Evolutionary conservation across 176 grass and related monocot species (phyloP).

Genomic region (Eremochloa ophiuroides): DNA sequence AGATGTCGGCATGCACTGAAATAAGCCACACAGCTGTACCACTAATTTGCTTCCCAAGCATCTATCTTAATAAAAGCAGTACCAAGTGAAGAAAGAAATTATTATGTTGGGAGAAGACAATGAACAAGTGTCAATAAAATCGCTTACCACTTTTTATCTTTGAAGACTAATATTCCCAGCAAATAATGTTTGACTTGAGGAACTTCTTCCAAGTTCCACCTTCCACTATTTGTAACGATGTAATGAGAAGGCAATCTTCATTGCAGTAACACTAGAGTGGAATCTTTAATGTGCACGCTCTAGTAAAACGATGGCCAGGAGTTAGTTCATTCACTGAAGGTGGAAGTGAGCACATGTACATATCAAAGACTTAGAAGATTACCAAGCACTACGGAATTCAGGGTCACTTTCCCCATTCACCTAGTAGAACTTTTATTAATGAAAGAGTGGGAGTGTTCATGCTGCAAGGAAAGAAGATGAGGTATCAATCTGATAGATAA

Average conservation of each 20-base stretch:
- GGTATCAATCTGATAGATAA: conserved; percentile 35
- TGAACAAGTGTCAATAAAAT: conserved; percentile 33
- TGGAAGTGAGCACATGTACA: not conserved
- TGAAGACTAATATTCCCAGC: conserved; percentile 32
- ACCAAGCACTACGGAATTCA: conserved; percentile 11
- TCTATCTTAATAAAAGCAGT: conserved; percentile 32
- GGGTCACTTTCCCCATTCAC: conserved; percentile 28
- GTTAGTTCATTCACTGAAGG: not conserved
- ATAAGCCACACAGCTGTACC: conserved; percentile 59
- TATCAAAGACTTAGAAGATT: conserved; percentile 11
- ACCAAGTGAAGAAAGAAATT: conserved; percentile 13
- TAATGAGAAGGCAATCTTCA: conserved; percentile 4
- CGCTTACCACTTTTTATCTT: conserved; percentile 24
- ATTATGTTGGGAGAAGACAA: conserved; percentile 19
- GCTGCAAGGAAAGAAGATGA: conserved; percentile 24
- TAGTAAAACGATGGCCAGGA: not conserved
- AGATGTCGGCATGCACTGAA: conserved; percentile 35
- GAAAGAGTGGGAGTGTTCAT: conserved; percentile 26
- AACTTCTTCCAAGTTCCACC: not conserved
- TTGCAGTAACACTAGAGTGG: conserved; percentile 21
- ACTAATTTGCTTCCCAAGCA: conserved; percentile 40
- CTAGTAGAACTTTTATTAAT: conserved; percentile 27
- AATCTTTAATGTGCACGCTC: conserved; percentile 5
- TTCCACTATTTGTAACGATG: conserved; percentile 1
- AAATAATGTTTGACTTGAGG: conserved; percentile 16